These are phyloP conservation scores for Cucurbita moschata DNA, from an alignment of 306 rosid genomes.

Conservation along the genomic window DNA sequence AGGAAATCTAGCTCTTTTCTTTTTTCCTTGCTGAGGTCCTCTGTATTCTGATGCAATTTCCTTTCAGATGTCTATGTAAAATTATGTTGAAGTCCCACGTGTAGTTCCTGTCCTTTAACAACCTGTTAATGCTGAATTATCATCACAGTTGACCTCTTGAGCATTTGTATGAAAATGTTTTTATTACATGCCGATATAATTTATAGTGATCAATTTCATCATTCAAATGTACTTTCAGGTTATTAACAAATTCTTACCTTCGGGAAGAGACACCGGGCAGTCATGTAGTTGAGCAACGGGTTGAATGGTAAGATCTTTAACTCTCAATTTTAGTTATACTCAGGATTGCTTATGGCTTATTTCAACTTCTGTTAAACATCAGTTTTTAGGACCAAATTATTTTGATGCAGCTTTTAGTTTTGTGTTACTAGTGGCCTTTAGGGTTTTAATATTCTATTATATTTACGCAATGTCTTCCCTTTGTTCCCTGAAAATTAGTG, in stretches of 20 bases:
- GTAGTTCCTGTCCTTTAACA: neutral
- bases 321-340: slow-evolving; percentile 6
- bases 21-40: neutral
- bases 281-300: slow-evolving; percentile 98
- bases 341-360: neutral
- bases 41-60: neutral
- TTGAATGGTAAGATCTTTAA: slow-evolving; percentile 61
- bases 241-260: slow-evolving; percentile 77
- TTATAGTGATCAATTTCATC: slow-evolving; percentile 5
- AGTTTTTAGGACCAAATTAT: neutral
- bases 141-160: neutral
- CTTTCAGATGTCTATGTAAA: neutral
- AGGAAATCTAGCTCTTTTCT: neutral
- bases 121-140: neutral
- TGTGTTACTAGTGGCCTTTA: neutral
- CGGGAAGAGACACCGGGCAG: slow-evolving; percentile 97
- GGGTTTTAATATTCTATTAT: neutral
- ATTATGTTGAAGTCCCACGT: neutral
- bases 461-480: neutral
- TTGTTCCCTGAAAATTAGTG: neutral
- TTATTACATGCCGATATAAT: slow-evolving; percentile 4
- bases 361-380: neutral
- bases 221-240: slow-evolving; percentile 38
- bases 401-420: neutral
- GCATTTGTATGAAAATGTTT: neutral